Percentiles rank a stretch among this genome's conserved stretches.
phyloP scores from a whole-genome alignment of 169 alveolate genomes.

The Eimeria necatrix region DNA sequence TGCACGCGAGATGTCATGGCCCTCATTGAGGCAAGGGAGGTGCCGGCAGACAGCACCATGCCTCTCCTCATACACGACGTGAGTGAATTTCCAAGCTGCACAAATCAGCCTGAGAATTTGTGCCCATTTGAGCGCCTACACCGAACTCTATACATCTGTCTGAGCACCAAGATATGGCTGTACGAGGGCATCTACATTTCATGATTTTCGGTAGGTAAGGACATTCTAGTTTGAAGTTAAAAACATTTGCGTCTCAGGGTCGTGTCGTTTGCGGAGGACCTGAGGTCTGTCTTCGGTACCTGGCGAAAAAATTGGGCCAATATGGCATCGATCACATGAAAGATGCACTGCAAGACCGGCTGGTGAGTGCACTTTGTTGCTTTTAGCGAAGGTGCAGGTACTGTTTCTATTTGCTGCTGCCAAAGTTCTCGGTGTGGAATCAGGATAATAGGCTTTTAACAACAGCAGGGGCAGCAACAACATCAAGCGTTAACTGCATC shows the following conservation, averaged over 20 bases:
- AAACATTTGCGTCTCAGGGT: background rate
- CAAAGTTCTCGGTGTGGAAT: too few species aligned
- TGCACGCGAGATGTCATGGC: conserved; percentile 63
- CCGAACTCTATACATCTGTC: too few species aligned
- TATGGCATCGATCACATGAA: conserved; percentile 56
- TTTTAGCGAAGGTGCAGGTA: background rate
- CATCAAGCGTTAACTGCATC: background rate
- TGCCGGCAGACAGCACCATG: conserved; percentile 70
- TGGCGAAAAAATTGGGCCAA: conserved; percentile 62
- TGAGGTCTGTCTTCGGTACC: conserved; percentile 61
- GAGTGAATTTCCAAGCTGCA: background rate
- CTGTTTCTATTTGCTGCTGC: background rate
- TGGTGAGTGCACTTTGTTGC: conserved; percentile 17
- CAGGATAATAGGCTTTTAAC: too few species aligned
- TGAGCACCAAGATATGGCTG: too few species aligned
- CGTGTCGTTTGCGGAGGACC: conserved; percentile 68
- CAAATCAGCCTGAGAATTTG: too few species aligned
- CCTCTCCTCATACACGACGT: conserved; percentile 65
- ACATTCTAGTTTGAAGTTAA: too few species aligned
- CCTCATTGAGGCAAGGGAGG: conserved; percentile 63
- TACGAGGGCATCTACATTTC: too few species aligned
- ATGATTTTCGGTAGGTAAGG: too few species aligned
- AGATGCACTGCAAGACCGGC: conserved; percentile 57
- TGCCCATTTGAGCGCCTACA: too few species aligned
- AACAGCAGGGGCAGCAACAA: background rate